These are phyloP conservation scores for Polyplosphaeria fusca DNA, from an alignment of 495 filamentous ascomycete genomes.

Conservation along the genomic window DNA sequence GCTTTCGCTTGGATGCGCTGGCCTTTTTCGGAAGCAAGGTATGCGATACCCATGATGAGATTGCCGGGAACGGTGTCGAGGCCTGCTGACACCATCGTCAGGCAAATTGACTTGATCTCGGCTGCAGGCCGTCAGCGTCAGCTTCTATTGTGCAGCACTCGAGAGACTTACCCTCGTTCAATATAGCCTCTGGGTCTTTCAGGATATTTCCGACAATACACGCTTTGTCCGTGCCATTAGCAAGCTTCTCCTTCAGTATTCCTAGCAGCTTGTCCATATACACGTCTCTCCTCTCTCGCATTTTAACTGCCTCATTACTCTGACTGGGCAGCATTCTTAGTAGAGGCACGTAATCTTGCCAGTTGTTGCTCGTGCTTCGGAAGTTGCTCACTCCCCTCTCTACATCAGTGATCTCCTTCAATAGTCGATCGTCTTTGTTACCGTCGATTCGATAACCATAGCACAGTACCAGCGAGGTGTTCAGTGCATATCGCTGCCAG, in stretches of 20 bases:
- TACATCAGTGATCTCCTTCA: constrained; percentile 60
- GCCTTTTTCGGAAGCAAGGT: constrained; percentile 59
- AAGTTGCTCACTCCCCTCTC: constrained; percentile 63
- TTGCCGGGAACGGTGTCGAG: constrained; percentile 69
- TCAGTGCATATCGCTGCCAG: constrained; percentile 65
- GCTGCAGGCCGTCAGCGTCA: constrained; percentile 40
- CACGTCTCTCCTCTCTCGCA: constrained; percentile 53
- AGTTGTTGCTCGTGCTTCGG: constrained; percentile 64
- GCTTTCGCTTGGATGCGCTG: constrained; percentile 63
- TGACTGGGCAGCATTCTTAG: constrained; percentile 55
- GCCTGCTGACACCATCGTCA: constrained; percentile 72
- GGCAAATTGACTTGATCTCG: constrained; percentile 68
- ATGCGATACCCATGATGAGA: constrained; percentile 69
- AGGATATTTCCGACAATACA: constrained; percentile 68
- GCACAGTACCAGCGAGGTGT: constrained; percentile 62
- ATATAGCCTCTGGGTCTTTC: constrained; percentile 53
- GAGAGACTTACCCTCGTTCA: constrained; percentile 46
- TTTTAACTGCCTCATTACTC: constrained; percentile 52
- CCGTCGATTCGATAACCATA: constrained; percentile 63
- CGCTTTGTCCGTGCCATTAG: constrained; percentile 61
- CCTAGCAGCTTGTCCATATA: constrained; percentile 58
- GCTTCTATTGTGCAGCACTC: no score
- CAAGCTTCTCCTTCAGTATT: constrained; percentile 57
- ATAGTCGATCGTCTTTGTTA: constrained; percentile 54
- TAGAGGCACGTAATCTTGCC: constrained; percentile 66